phyloP scores from a whole-genome alignment of 495 filamentous ascomycete species.

The Neurospora sp. region DNA sequence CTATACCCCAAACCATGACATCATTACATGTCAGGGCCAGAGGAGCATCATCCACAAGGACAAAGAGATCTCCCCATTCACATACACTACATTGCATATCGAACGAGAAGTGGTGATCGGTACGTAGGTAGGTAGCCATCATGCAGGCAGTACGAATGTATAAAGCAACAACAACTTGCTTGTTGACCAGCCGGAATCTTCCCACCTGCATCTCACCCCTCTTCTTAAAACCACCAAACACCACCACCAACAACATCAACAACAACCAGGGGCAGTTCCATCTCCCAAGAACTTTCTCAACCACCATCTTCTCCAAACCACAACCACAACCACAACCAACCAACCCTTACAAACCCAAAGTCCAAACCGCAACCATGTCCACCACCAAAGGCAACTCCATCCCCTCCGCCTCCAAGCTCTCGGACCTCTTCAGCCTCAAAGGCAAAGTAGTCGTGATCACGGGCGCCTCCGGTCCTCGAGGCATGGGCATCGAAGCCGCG shows the following conservation, averaged over 20 bases:
- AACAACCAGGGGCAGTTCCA: background rate
- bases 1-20: background rate
- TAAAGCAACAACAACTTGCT: background rate
- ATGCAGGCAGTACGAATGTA: background rate
- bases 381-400: conserved; percentile 11
- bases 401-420: conserved; percentile 22
- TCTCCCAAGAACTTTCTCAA: background rate
- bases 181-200: background rate
- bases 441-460: conserved; percentile 46
- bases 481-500: conserved; percentile 41
- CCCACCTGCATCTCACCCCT: background rate
- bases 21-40: background rate
- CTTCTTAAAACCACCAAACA: background rate
- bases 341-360: background rate
- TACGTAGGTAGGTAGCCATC: background rate
- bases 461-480: conserved; percentile 40
- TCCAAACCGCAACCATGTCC: background rate
- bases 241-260: background rate
- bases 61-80: background rate
- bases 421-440: conserved; percentile 40
- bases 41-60: background rate
- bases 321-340: background rate
- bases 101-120: background rate
- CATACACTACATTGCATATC: background rate
- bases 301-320: background rate